Evolutionary conservation across 129 eudicot genomes (phyloP).

Genomic region (Cynara cardunculus): DNA sequence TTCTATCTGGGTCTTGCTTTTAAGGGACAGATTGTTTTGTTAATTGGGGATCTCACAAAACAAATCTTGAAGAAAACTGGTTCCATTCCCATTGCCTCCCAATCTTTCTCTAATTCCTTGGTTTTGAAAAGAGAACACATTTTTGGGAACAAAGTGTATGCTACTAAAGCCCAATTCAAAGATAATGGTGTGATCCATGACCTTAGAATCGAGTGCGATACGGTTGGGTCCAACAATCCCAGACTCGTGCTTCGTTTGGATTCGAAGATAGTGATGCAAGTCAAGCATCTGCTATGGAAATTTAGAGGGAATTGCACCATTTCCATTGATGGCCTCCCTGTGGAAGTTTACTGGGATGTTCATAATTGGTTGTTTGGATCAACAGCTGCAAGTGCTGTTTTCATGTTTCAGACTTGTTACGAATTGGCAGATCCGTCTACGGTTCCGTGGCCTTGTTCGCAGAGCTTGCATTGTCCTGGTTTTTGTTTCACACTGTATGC

Average conservation of each 20-base stretch:
- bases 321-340: slow-evolving; percentile 65
- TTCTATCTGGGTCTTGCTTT: slow-evolving; percentile 57
- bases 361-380: slow-evolving; percentile 76
- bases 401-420: slow-evolving; percentile 67
- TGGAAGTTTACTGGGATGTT: slow-evolving; percentile 87
- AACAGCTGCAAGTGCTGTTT: slow-evolving; percentile 48
- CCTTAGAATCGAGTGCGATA: slow-evolving; percentile 64
- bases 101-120: slow-evolving; percentile 35
- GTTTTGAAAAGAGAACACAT: slow-evolving; percentile 67
- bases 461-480: slow-evolving; percentile 43
- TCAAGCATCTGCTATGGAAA: slow-evolving; percentile 70
- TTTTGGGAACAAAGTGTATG: slow-evolving; percentile 58
- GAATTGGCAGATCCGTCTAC: slow-evolving; percentile 30
- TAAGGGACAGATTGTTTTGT: slow-evolving; percentile 51
- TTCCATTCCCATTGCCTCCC: slow-evolving; percentile 2
- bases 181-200: slow-evolving; percentile 64
- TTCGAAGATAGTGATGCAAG: slow-evolving; percentile 60
- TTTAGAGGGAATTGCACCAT: slow-evolving; percentile 71
- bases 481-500: slow-evolving; percentile 69
- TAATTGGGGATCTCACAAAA: slow-evolving; percentile 76
- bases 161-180: slow-evolving; percentile 61
- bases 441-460: slow-evolving; percentile 34
- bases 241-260: slow-evolving; percentile 59
- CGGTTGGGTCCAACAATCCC: slow-evolving; percentile 42
- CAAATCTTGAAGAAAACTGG: slow-evolving; percentile 59